phyloP scores from a whole-genome alignment of 148 eudicot species.

The Cornus controversa region DNA sequence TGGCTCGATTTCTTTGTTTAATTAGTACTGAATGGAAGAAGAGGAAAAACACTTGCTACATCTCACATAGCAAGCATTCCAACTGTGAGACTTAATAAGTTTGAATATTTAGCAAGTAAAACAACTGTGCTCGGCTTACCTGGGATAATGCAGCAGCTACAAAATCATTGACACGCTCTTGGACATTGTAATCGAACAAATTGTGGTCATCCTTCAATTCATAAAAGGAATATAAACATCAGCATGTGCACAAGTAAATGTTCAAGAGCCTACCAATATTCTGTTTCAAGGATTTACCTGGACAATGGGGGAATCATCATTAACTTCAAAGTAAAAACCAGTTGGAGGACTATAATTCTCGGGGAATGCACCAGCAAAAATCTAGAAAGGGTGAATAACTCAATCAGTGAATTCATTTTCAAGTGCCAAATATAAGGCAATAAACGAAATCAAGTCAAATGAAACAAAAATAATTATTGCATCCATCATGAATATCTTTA shows the following conservation, averaged over 20 bases:
- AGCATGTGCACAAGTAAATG: conserved; percentile 1
- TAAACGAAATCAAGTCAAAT: neutral
- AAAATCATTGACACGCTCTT: conserved; percentile 81
- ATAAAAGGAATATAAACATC: conserved; percentile 13
- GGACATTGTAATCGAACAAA: conserved; percentile 95
- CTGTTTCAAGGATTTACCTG: conserved; percentile 51
- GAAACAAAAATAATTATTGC: no score
- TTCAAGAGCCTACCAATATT: neutral
- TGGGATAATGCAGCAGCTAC: conserved; percentile 86
- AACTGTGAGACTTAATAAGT: neutral
- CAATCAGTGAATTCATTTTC: neutral
- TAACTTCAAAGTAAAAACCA: conserved; percentile 80
- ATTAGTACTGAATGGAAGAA: neutral
- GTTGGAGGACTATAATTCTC: conserved; percentile 77
- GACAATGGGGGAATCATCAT: conserved; percentile 66
- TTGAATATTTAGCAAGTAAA: neutral
- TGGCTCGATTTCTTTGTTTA: neutral
- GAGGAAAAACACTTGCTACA: neutral
- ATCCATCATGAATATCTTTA: neutral
- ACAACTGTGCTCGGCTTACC: conserved; percentile 39
- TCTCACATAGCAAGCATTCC: neutral
- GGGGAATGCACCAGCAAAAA: conserved; percentile 85
- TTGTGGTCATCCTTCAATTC: conserved; percentile 72
- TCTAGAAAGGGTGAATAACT: conserved; percentile 36
- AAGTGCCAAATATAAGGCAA: neutral